These are phyloP conservation scores for Diplodia seriata DNA, from an alignment of 2,329 filamentous ascomycete species.

Conservation along the genomic window DNA sequence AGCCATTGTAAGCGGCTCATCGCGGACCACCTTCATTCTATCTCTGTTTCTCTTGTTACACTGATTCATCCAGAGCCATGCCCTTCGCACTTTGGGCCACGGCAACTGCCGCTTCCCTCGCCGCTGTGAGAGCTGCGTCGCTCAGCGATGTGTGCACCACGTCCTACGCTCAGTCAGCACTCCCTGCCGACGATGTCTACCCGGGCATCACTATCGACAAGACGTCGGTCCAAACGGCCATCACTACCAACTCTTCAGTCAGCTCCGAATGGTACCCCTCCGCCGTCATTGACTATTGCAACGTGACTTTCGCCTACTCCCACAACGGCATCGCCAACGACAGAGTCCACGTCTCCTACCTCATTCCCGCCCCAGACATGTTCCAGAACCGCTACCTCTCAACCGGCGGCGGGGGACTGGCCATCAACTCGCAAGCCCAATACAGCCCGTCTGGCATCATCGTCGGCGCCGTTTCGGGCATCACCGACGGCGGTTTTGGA, in stretches of 20 bases:
- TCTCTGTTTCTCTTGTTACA: not conserved
- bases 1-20: not conserved
- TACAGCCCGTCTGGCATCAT: slow-evolving; percentile 52
- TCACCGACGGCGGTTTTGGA: slow-evolving; percentile 61
- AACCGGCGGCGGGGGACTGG: slow-evolving; percentile 56
- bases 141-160: slow-evolving; percentile 7
- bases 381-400: slow-evolving; percentile 57
- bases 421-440: slow-evolving; percentile 50
- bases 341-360: slow-evolving; percentile 47
- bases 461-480: slow-evolving; percentile 57
- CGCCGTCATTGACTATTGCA: slow-evolving; percentile 51
- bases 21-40: not conserved
- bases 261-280: slow-evolving; percentile 38
- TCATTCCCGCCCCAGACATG: slow-evolving; percentile 52
- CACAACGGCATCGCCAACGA: slow-evolving; percentile 48
- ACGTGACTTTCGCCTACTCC: slow-evolving; percentile 56
- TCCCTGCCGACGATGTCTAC: slow-evolving; percentile 3
- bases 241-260: slow-evolving; percentile 46
- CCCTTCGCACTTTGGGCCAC: not conserved
- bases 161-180: not conserved
- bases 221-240: slow-evolving; percentile 47
- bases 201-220: slow-evolving; percentile 50
- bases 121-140: too few species aligned
- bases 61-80: not conserved
- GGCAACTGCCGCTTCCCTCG: not conserved